Base-by-base conservation (phyloP, 2,329 filamentous ascomycete genomes). In the Trichoderma citrinoviride region DNA sequence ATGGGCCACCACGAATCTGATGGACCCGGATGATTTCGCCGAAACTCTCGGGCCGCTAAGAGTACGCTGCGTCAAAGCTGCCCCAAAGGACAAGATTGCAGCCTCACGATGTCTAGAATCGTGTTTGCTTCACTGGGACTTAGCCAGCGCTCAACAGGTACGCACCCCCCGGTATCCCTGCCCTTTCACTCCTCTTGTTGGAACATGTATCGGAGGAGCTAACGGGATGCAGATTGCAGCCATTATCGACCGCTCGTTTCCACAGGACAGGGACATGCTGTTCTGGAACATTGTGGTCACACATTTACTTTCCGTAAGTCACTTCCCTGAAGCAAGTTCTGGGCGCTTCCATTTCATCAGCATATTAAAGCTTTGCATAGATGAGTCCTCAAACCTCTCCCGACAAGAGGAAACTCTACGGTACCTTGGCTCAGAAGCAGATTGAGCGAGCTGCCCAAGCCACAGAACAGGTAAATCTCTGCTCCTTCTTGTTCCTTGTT, bases 111-210 rank as follows among this genome's bases (percentile, higher is more conserved):
- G 81, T 65, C 75, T 87, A 50, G 79, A 83, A 68, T 79, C 81
- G 8, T 87, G 85, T 68, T 70, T 87, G 61, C 74, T 81, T 66
- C 77, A 83, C 60, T 85, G 82, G 78, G 85, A 87, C 68, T 77
- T 86, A 62, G 76, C 79, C 64, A 84, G 83, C 69, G 83, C 84
- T 2, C 85, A 87, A 71, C 82, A 85, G 77, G 83, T 85, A 73
- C 66, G 7, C 33, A 10, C 3, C 5, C 1, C 6, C 10, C 7
- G 7, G 21, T 12, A n/a, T 52, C 19, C 3, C 5, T n/a, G 5
- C 3, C 33, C 14, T 37, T 37, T 3, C 5, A 14, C 33, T 14
- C 1, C 15, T 52, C 5, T 14, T 21, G 10, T 21, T 19, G 2
- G 19, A 7, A 19, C 5, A 47, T 27, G 27, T 1, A 5, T 53